Percentiles rank a stretch among this genome's conserved stretches.
phyloP scores from a whole-genome alignment of 1,284 basidiomycete species.

The Ustilago hordei region DNA sequence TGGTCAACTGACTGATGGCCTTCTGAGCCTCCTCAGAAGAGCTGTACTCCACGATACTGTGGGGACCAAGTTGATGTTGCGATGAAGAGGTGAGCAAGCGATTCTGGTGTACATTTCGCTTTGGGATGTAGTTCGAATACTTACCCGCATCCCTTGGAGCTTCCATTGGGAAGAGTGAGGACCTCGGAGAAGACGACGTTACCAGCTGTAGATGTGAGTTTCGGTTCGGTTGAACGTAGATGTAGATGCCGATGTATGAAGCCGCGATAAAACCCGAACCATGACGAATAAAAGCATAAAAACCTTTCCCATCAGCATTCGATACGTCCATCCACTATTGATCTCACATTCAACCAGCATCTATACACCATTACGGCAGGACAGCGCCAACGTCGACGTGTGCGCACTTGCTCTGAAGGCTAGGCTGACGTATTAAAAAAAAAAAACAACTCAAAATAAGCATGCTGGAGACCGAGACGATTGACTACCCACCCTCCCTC shows the following conservation, averaged over 20 bases:
- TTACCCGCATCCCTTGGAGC: slow-evolving; percentile 88
- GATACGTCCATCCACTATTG: slow-evolving; percentile 14
- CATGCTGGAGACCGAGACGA: slow-evolving; percentile 9
- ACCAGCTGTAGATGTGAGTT: slow-evolving; percentile 53
- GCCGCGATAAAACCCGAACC: slow-evolving; percentile 17
- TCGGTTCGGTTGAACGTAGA: neutral
- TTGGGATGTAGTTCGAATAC: neutral
- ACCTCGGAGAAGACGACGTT: slow-evolving; percentile 98
- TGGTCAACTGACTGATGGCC: slow-evolving; percentile 70
- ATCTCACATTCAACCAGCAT: slow-evolving; percentile 10
- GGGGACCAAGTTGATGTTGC: neutral
- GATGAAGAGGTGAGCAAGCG: neutral
- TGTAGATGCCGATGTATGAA: neutral
- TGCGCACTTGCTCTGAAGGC: slow-evolving; percentile 1
- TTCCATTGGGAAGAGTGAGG: slow-evolving; percentile 91
- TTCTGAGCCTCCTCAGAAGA: slow-evolving; percentile 58
- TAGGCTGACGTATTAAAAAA: slow-evolving; percentile 3
- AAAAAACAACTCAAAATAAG: slow-evolving; percentile 13
- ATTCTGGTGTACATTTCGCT: neutral
- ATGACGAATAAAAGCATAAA: slow-evolving; percentile 34
- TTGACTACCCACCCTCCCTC: slow-evolving; percentile 64
- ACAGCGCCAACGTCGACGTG: neutral
- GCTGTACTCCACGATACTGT: slow-evolving; percentile 64
- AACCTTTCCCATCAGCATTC: slow-evolving; percentile 46
- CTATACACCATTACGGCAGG: slow-evolving; percentile 2